These are phyloP conservation scores for Volvox africanus DNA, from an alignment of 139 green algal genomes.

Conservation along the genomic window DNA sequence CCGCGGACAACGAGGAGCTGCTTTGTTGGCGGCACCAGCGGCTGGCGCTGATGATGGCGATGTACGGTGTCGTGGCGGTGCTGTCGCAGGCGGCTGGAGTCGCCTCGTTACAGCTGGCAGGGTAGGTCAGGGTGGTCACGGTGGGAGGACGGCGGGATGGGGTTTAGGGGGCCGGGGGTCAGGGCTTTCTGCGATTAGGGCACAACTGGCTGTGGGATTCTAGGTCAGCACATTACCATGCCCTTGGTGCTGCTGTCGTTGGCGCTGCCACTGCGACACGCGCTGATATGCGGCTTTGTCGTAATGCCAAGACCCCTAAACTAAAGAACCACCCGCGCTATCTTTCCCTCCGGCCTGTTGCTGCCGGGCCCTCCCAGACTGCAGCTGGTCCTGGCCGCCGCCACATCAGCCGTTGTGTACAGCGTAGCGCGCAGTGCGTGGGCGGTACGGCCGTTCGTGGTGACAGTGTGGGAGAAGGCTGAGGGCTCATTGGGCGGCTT, in stretches of 20 bases:
- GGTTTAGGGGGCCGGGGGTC: no score
- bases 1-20: not conserved
- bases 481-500: not conserved
- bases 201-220: no score
- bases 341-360: no score
- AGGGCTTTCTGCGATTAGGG: no score
- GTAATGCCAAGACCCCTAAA: no score
- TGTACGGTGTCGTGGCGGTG: not conserved
- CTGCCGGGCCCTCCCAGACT: not conserved
- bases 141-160: no score
- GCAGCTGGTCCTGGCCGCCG: not conserved
- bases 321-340: no score
- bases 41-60: not conserved
- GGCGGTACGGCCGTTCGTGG: constrained; percentile 5
- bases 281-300: not conserved
- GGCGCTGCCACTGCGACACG: not conserved
- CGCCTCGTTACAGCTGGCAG: constrained; percentile 12
- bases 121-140: not conserved
- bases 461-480: not conserved
- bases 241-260: not conserved
- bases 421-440: not conserved
- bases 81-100: not conserved
- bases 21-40: constrained; percentile 43
- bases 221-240: not conserved
- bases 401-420: not conserved